phyloP scores from a whole-genome alignment of 164 flowering plant species.

The Vitis rupestris region DNA sequence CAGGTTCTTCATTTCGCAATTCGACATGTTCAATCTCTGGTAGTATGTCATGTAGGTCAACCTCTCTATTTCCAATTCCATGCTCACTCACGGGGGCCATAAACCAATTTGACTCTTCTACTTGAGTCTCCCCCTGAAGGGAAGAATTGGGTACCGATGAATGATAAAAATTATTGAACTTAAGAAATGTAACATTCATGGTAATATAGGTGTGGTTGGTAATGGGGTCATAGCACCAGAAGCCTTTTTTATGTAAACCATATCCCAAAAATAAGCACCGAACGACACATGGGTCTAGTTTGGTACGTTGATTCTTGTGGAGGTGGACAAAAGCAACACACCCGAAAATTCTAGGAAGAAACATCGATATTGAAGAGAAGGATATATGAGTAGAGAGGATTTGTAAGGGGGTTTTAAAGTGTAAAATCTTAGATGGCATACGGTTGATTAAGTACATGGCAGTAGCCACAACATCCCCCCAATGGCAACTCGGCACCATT shows the following conservation, averaged over 20 bases:
- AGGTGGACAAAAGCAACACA: no score
- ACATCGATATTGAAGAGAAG: neutral
- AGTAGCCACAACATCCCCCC: neutral
- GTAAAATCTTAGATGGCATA: slow-evolving; percentile 1
- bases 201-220: slow-evolving; percentile 1
- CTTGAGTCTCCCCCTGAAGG: neutral
- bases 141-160: neutral
- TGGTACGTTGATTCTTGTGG: slow-evolving; percentile 6
- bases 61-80: slow-evolving; percentile 1
- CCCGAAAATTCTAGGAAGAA: neutral
- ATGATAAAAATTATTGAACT: neutral
- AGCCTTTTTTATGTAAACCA: slow-evolving; percentile 3
- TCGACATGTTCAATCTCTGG: slow-evolving; percentile 4
- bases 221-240: neutral
- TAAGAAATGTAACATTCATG: no score
- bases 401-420: slow-evolving; percentile 2
- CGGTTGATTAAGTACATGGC: slow-evolving; percentile 3
- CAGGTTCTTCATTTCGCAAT: neutral
- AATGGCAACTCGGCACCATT: slow-evolving; percentile 2
- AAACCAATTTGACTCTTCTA: slow-evolving; percentile 4
- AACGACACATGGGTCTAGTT: slow-evolving; percentile 5
- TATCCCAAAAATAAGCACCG: neutral
- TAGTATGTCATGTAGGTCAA: neutral
- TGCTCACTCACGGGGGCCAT: neutral
- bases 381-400: neutral